phyloP scores from a whole-genome alignment of 2,329 filamentous ascomycete genomes.

The Sporothrix dimorphospora region DNA sequence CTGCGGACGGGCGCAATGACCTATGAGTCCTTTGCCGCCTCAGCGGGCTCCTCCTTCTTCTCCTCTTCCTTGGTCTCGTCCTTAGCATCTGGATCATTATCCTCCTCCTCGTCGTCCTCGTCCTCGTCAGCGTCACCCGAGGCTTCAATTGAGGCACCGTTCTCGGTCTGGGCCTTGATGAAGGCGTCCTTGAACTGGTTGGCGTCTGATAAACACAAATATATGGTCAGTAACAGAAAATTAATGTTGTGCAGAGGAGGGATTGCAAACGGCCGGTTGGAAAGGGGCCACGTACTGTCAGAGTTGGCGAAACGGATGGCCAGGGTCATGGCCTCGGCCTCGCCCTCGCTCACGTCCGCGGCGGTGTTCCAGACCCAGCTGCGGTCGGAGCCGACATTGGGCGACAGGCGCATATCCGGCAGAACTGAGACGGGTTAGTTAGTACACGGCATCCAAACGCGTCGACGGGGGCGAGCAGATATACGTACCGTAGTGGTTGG shows the following conservation, averaged over 20 bases:
- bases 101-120: constrained; percentile 39
- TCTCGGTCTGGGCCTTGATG: constrained; percentile 95
- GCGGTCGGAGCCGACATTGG: constrained; percentile 96
- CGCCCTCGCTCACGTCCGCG: constrained; percentile 96
- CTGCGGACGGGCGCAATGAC: not conserved
- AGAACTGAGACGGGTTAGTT: constrained; percentile 65
- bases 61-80: constrained; percentile 37
- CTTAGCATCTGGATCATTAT: constrained; percentile 39
- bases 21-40: constrained; percentile 27
- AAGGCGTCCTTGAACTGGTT: constrained; percentile 98
- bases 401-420: constrained; percentile 97
- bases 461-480: no score
- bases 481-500: constrained; percentile 91
- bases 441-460: not conserved
- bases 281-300: constrained; percentile 70
- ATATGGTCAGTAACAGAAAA: constrained; percentile 38
- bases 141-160: constrained; percentile 77
- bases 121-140: constrained; percentile 34
- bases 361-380: constrained; percentile 99
- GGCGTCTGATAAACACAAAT: constrained; percentile 65
- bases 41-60: constrained; percentile 34
- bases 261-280: not conserved
- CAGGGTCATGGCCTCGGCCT: constrained; percentile 92
- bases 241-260: no score
- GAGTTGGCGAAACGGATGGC: constrained; percentile 98